These are phyloP conservation scores for Beauveria caledonica DNA, from an alignment of 2,329 filamentous ascomycete species.

Conservation along the genomic window DNA sequence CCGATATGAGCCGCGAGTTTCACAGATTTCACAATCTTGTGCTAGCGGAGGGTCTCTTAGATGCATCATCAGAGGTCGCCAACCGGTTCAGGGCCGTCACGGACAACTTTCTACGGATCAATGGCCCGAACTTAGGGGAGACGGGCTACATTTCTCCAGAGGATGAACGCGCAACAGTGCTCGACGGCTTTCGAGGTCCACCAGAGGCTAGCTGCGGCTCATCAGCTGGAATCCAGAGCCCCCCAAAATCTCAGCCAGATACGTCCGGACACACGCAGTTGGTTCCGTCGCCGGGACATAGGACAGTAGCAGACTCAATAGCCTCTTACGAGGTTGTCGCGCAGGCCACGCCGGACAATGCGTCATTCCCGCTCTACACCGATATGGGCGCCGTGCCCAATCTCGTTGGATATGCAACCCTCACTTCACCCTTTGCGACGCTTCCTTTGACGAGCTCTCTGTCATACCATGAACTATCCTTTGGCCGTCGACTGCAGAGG, in stretches of 20 bases:
- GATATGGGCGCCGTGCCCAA: slow-evolving; percentile 18
- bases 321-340: slow-evolving; percentile 41
- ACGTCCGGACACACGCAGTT: slow-evolving; percentile 1
- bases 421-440: slow-evolving; percentile 20
- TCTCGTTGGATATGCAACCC: slow-evolving; percentile 2
- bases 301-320: background rate
- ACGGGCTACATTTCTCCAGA: slow-evolving; percentile 13
- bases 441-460: slow-evolving; percentile 45
- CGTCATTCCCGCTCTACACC: slow-evolving; percentile 39
- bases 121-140: slow-evolving; percentile 36
- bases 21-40: slow-evolving; percentile 57
- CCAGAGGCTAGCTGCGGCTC: background rate
- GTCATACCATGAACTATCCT: slow-evolving; percentile 55
- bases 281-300: background rate
- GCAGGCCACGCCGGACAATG: slow-evolving; percentile 43
- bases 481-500: slow-evolving; percentile 63
- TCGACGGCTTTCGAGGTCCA: background rate
- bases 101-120: slow-evolving; percentile 48
- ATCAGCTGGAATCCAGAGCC: slow-evolving; percentile 2
- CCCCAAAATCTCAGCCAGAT: slow-evolving; percentile 5
- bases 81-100: slow-evolving; percentile 48
- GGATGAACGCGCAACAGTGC: slow-evolving; percentile 7
- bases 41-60: slow-evolving; percentile 47
- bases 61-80: slow-evolving; percentile 47
- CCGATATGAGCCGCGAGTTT: slow-evolving; percentile 68